phyloP scores from a whole-genome alignment of 495 filamentous ascomycete genomes.

The Hypoxylon crocopeplum region DNA sequence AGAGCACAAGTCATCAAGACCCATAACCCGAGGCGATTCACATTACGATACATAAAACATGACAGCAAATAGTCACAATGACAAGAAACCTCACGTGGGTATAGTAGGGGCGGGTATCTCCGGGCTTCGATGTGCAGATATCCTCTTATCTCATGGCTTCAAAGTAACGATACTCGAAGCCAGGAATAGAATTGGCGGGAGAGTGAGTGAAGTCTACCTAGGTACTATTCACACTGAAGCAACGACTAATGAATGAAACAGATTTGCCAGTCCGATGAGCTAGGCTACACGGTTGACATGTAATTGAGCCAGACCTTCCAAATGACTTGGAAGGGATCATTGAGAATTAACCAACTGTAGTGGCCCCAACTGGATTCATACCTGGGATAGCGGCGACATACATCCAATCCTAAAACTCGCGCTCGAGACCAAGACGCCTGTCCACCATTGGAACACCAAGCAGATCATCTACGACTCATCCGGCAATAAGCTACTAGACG shows the following conservation, averaged over 20 bases:
- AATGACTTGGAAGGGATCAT: too few relatives aligned
- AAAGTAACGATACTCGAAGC: constrained; percentile 76
- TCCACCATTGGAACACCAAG: constrained; percentile 61
- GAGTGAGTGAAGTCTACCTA: constrained; percentile 58
- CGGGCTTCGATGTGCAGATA: constrained; percentile 73
- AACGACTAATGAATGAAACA: background rate
- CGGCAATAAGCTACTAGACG: constrained; percentile 60
- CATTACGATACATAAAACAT: background rate
- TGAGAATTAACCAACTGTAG: constrained; percentile 50
- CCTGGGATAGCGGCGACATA: constrained; percentile 72
- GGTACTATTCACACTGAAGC: too few relatives aligned
- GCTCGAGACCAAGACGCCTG: constrained; percentile 48
- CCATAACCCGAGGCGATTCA: background rate
- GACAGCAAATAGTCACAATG: background rate
- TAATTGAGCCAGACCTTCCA: too few relatives aligned
- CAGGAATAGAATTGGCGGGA: constrained; percentile 71
- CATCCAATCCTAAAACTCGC: constrained; percentile 66
- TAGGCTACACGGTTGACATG: constrained; percentile 59
- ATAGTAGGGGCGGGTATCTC: constrained; percentile 76
- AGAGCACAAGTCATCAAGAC: background rate
- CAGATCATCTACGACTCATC: constrained; percentile 60
- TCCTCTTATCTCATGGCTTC: constrained; percentile 69
- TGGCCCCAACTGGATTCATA: constrained; percentile 83
- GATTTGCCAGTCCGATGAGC: constrained; percentile 38
- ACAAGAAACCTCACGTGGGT: constrained; percentile 58